Percentiles rank a stretch among this genome's conserved stretches.
These are phyloP conservation scores for Coniochaeta sp. DNA, from an alignment of 2,329 filamentous ascomycete genomes.

Conservation along the genomic window DNA sequence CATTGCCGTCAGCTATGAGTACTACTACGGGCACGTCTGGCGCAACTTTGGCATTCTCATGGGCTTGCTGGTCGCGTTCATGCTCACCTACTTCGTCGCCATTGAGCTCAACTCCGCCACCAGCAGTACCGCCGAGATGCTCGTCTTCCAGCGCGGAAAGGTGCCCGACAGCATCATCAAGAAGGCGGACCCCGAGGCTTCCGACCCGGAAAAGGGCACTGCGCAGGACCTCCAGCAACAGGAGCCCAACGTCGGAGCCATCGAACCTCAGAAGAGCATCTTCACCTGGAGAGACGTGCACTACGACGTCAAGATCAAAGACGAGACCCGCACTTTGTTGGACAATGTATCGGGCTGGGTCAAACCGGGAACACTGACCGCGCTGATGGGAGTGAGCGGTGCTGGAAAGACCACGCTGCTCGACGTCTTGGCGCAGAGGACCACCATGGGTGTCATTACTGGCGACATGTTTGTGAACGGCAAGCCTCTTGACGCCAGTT, in stretches of 20 bases:
- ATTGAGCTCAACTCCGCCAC: constrained; percentile 59
- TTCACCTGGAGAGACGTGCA: constrained; percentile 77
- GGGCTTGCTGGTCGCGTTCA: constrained; percentile 58
- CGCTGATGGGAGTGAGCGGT: constrained; percentile 61
- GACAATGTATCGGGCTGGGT: constrained; percentile 84
- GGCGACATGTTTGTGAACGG: constrained; percentile 62
- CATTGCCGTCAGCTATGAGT: constrained; percentile 47
- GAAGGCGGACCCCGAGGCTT: constrained; percentile 41
- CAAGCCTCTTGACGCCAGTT: constrained; percentile 42
- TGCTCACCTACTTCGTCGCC: constrained; percentile 53
- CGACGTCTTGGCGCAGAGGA: constrained; percentile 50
- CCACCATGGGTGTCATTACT: constrained; percentile 54
- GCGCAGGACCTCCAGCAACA: constrained; percentile 18
- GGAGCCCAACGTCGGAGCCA: constrained; percentile 17
- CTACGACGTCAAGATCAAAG: constrained; percentile 67
- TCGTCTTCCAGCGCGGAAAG: constrained; percentile 57
- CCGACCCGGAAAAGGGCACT: constrained; percentile 24
- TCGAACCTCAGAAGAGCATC: constrained; percentile 44
- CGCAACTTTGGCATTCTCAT: constrained; percentile 63
- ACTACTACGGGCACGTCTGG: constrained; percentile 53
- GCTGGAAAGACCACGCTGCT: constrained; percentile 57
- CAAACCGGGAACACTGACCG: constrained; percentile 80
- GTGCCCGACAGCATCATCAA: constrained; percentile 34
- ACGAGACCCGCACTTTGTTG: constrained; percentile 61
- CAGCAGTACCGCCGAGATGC: constrained; percentile 57